Evolutionary conservation across 495 filamentous ascomycete genomes (phyloP).

Genomic region (Penicillium fimorum): DNA sequence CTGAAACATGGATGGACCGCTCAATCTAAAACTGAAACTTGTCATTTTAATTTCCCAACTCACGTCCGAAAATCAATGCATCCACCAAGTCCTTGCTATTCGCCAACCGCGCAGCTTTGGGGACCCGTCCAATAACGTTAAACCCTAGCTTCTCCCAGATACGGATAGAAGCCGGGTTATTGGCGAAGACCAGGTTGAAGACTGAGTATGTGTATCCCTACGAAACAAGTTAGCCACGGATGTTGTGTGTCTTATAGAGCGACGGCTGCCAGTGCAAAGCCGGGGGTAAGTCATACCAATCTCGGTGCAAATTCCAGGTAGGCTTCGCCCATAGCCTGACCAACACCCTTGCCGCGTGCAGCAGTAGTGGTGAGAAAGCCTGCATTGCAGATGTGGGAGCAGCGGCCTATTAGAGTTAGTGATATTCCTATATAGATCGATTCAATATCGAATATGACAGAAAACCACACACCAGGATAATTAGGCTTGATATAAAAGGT

Average conservation of each 20-base stretch:
- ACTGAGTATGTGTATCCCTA: slow-evolving; percentile 93
- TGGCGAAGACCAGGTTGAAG: slow-evolving; percentile 98
- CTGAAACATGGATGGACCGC: not conserved
- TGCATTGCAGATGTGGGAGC: slow-evolving; percentile 84
- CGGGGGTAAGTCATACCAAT: slow-evolving; percentile 51
- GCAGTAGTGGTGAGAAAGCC: slow-evolving; percentile 87
- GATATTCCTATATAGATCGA: not conserved
- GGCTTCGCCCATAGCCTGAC: slow-evolving; percentile 83
- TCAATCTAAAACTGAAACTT: not conserved
- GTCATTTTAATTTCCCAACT: slow-evolving; percentile 24
- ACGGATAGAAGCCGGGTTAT: slow-evolving; percentile 85
- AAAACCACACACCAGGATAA: slow-evolving; percentile 79
- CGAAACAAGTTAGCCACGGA: not conserved
- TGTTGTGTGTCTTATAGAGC: not conserved
- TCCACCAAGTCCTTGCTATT: slow-evolving; percentile 47
- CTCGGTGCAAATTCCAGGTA: slow-evolving; percentile 92
- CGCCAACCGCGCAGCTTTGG: slow-evolving; percentile 38
- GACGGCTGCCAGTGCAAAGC: not conserved
- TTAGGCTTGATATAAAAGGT: slow-evolving; percentile 99
- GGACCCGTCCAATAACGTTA: slow-evolving; percentile 85
- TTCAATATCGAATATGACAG: not conserved
- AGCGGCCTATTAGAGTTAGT: slow-evolving; percentile 36
- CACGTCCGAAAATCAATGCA: slow-evolving; percentile 48
- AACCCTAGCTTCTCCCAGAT: slow-evolving; percentile 98
- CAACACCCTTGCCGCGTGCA: slow-evolving; percentile 82